Percentiles rank a stretch among this genome's conserved stretches.
These are phyloP conservation scores for Leccinum truebloodii DNA, from an alignment of 768 basidiomycete genomes.

Conservation along the genomic window DNA sequence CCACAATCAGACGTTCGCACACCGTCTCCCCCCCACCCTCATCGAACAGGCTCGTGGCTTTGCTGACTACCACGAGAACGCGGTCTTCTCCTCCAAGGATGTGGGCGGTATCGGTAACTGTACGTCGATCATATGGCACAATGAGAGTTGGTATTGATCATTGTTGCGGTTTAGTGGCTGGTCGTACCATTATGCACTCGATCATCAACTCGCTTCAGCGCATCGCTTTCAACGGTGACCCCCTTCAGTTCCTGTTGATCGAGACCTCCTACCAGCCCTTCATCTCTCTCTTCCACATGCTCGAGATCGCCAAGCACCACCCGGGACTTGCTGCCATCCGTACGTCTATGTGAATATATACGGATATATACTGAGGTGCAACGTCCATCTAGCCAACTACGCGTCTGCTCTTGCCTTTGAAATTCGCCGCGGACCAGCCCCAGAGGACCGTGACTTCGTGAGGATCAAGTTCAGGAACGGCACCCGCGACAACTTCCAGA, in stretches of 20 bases:
- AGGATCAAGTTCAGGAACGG: conserved; percentile 88
- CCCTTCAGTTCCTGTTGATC: conserved; percentile 75
- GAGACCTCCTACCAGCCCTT: conserved; percentile 89
- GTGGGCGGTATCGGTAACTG: conserved; percentile 77
- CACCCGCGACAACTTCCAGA: conserved; percentile 60
- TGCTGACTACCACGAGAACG: conserved; percentile 80
- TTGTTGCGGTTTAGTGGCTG: conserved; percentile 58
- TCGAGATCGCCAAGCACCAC: conserved; percentile 57
- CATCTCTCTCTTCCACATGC: conserved; percentile 83
- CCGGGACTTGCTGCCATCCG: conserved; percentile 66
- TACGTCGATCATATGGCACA: conserved; percentile 39
- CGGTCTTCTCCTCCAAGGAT: conserved; percentile 64
- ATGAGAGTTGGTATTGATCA: conserved; percentile 9
- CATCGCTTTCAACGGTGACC: conserved; percentile 77
- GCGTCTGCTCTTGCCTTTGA: conserved; percentile 77
- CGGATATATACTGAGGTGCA: conserved; percentile 13
- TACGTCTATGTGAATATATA: conserved; percentile 39
- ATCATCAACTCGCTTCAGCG: conserved; percentile 71
- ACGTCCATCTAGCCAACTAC: conserved; percentile 57
- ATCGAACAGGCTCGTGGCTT: conserved; percentile 72
- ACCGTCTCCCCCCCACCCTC: conserved; percentile 77
- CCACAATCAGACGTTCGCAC: conserved; percentile 82
- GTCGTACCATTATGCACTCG: conserved; percentile 73
- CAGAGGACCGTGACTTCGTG: conserved; percentile 78
- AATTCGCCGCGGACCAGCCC: conserved; percentile 72